Evolutionary conservation across 2,329 filamentous ascomycete genomes (phyloP), one percentile per base, ranked within the genome.

Genomic region (Aspergillus sp.): DNA sequence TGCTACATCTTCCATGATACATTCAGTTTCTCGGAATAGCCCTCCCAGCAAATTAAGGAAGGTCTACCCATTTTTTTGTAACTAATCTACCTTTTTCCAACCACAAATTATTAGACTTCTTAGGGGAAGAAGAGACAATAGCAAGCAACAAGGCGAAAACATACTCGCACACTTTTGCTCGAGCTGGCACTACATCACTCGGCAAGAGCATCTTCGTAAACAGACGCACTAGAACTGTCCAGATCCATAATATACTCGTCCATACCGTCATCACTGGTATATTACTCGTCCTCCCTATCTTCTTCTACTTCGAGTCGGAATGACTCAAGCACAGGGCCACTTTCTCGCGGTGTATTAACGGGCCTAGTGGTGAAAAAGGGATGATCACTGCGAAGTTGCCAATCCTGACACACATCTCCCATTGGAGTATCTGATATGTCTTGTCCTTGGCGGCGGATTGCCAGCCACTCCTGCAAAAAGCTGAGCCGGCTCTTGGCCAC

Each of bases 391-490:
- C 63, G 65, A 3, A 76, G 63, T 17, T 54, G 53, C 62, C 69
- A 69, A 0, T 72, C 71, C 9, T 72, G 70, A 57, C 72, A 75
- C 1, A 78, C 57, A 45, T 76, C 73, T 0, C 76, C 76, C 71
- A 77, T 76, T 1, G 73, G 73, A 0, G 75, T 77, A 53, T 76
- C 68, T 0, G 67, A 69, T 17, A 76, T 73, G 13, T 76, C 74
- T 47, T 76, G 74, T 2, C 76, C 76, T 31, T 73, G 71, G 2
- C 73, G 69, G 22, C 71, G 69, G 11, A 73, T 55, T 9, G 69
- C 66, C 5, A 76, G 62, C 74, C 72, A 76, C n/a, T 77, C 72
- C 17, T 75, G 72, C 8, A 78, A 57, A 53, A 78, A 77, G 1
- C 46, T 51, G 3, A 76, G 59, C 4, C 65, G 57, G 15, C 63